Percentiles rank a stretch among this genome's conserved stretches.
phyloP scores from a whole-genome alignment of 176 grass and related monocot species.

The Paspalum vaginatum region DNA sequence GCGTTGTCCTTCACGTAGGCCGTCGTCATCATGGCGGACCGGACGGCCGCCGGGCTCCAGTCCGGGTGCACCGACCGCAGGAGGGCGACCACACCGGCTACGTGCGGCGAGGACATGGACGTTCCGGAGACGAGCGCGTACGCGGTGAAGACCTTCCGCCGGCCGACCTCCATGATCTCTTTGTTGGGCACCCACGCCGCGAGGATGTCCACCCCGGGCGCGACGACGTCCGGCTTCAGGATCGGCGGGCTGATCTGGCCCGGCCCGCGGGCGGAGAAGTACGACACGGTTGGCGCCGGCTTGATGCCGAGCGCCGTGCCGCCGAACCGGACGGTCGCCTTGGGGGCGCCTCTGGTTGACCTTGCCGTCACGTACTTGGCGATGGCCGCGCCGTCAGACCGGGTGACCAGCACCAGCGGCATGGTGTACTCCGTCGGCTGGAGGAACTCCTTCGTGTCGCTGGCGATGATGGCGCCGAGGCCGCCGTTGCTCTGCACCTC shows the following conservation, averaged over 20 bases:
- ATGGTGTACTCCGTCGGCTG: constrained; percentile 32
- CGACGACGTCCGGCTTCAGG: constrained; percentile 85
- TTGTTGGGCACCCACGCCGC: constrained; percentile 77
- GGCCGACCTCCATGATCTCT: constrained; percentile 39
- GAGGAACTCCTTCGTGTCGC: constrained; percentile 41
- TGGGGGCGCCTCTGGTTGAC: neutral
- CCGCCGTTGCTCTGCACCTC: constrained; percentile 53
- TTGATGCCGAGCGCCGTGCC: constrained; percentile 56
- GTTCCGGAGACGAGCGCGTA: constrained; percentile 76
- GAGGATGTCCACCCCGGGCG: constrained; percentile 72
- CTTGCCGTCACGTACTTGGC: constrained; percentile 36
- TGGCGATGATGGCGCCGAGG: constrained; percentile 51
- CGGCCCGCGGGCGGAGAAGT: constrained; percentile 79
- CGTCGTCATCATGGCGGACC: constrained; percentile 89
- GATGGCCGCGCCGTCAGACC: constrained; percentile 50
- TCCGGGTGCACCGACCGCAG: constrained; percentile 59
- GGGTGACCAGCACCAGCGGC: constrained; percentile 52
- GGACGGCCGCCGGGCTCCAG: constrained; percentile 66
- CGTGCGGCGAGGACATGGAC: constrained; percentile 81
- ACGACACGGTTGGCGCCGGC: constrained; percentile 65
- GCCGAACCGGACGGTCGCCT: constrained; percentile 51
- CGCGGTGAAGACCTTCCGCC: constrained; percentile 27
- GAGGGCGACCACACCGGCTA: constrained; percentile 67
- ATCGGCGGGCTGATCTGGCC: constrained; percentile 52
- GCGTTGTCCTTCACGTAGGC: constrained; percentile 63